Evolutionary conservation across 2,329 filamentous ascomycete species (phyloP).

Genomic region (Fusarium coffeatum): DNA sequence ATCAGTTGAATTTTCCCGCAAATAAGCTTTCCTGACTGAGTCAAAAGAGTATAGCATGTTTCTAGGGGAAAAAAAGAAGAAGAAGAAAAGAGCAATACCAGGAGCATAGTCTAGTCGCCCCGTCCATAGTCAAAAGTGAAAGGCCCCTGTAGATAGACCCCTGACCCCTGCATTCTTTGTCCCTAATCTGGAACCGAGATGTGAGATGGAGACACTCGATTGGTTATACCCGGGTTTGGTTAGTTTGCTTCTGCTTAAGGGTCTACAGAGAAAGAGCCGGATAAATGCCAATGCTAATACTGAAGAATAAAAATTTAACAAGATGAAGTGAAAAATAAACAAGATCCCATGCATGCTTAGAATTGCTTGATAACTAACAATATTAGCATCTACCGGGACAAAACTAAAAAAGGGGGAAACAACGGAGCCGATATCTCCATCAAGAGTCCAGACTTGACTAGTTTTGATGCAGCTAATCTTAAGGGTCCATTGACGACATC

Average conservation of each 20-base stretch:
- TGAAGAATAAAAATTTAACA: neutral
- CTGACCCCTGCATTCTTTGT: conserved; percentile 27
- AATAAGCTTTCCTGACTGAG: neutral
- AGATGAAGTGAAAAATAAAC: neutral
- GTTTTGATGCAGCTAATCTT: conserved; percentile 22
- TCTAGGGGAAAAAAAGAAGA: neutral
- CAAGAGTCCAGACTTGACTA: conserved; percentile 24
- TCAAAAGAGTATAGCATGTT: neutral
- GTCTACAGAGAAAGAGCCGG: neutral
- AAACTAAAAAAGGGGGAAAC: neutral
- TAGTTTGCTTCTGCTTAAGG: conserved; percentile 4
- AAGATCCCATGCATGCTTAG: neutral
- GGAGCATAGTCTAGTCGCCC: neutral
- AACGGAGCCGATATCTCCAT: conserved; percentile 7
- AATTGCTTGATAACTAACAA: neutral
- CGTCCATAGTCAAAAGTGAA: neutral
- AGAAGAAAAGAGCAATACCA: neutral
- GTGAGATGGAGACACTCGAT: conserved; percentile 11
- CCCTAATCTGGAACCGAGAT: conserved; percentile 14
- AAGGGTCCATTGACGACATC: conserved; percentile 25
- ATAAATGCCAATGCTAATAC: neutral
- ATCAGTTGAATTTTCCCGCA: neutral
- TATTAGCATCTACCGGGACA: neutral
- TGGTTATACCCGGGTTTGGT: conserved; percentile 31
- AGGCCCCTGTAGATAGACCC: conserved; percentile 11